Base-by-base conservation (phyloP, 768 basidiomycete species). In the Cystobasidium onofrii region DNA sequence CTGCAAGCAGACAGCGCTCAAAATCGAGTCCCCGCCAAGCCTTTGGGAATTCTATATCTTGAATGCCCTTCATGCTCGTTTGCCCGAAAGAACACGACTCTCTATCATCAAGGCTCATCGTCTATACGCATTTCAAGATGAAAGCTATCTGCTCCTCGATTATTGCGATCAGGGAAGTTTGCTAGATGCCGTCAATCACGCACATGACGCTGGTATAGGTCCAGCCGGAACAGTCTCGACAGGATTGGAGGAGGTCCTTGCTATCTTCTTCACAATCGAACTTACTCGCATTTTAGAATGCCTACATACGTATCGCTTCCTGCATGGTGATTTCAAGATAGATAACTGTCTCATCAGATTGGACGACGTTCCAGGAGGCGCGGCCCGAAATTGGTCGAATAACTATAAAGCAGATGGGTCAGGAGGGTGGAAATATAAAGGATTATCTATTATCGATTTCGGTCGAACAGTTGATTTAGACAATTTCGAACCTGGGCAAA, bases 311-410 rank as follows among this genome's bases (percentile, higher is more conserved):
- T 83, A 85, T 0, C 91, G 92, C 13, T 91, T 98, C 83, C 90
- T 99, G 77, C 96, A 99, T 78, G 95, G 96, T 36, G 96, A 99
- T 82, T 85, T 99, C 76, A 99, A 99, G 84, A 96, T 98, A 81
- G 96, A 99, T 83, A 99, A 99, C 82, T 96, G 94, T 80, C 85
- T 99, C n/a, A 84, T 98, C 10, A 88, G 96, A 3, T 85, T 99
- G 55, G 89, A 92, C 76, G 89, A 91, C 64, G 87, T 90, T 2
- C 88, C 88, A 0, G 88, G 88, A 1, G 87, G 88, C 0, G 81
- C 85, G 0, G 84, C 88, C 0, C 23, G 73, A 10, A 84, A 86
- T 0, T 92, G 94, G 88, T 85, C 87, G 0, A 82, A 86, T 63
- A 81, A 84, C n/a, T 98, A 97, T 83, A 86, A 88, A 73, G 86